Percentiles rank a stretch among this genome's conserved stretches.
Evolutionary conservation across 352 stramenopile species (phyloP).

Genomic region (Phytophthora ohioensis): DNA sequence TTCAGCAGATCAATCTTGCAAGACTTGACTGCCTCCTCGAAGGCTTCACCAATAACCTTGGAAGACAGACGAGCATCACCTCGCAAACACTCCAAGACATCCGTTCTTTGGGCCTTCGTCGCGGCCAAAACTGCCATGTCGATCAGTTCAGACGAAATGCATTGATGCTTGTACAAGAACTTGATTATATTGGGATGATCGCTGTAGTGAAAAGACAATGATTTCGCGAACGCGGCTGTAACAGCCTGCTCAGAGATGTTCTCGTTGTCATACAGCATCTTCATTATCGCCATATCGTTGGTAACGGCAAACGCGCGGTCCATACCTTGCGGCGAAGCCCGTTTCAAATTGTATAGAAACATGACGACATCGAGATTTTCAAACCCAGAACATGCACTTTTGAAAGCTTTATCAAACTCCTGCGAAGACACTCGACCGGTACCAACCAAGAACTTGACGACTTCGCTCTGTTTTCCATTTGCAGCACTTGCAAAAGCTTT

Average conservation of each 20-base stretch:
- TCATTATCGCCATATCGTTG: neutral
- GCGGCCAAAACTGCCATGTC: neutral
- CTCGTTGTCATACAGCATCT: conserved; percentile 2
- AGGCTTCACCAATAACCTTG: neutral
- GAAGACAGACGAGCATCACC: conserved; percentile 1
- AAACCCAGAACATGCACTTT: neutral
- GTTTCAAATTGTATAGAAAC: conserved; percentile 7
- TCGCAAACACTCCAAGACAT: neutral
- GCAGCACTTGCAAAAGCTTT: conserved; percentile 7
- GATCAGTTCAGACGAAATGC: conserved; percentile 2
- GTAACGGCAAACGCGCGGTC: neutral
- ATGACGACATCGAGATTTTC: neutral
- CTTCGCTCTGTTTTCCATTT: neutral
- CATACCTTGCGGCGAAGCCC: neutral
- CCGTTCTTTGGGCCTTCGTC: neutral
- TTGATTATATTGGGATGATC: neutral
- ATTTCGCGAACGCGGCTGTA: neutral
- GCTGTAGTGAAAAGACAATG: neutral
- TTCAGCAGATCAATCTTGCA: neutral
- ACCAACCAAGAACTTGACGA: conserved; percentile 4
- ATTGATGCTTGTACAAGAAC: conserved; percentile 1
- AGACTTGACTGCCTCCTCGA: neutral
- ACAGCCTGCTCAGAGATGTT: neutral
- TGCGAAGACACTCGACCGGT: neutral
- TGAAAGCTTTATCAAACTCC: conserved; percentile 3